These are phyloP conservation scores for Hirschfeldia incana DNA, from an alignment of 345 rosid genomes.

Conservation along the genomic window DNA sequence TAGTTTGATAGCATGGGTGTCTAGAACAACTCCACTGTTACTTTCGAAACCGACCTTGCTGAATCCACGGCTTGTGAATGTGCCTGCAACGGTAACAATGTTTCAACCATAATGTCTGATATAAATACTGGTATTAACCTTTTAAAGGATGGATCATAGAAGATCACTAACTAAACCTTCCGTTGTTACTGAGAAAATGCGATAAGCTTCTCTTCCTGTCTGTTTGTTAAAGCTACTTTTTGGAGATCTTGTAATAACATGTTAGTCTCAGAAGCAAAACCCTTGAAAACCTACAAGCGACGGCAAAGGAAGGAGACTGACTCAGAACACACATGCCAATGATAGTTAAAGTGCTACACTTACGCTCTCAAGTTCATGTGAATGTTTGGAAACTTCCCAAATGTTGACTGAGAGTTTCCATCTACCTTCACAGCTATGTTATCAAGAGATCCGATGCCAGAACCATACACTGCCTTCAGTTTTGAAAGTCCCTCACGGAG, in stretches of 20 bases:
- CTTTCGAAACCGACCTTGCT: constrained; percentile 79
- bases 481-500: constrained; percentile 71
- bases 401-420: constrained; percentile 76
- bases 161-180: constrained; percentile 48
- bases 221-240: constrained; percentile 62
- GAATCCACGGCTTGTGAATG: constrained; percentile 83
- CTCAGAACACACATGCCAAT: constrained; percentile 15
- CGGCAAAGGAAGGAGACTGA: constrained; percentile 24
- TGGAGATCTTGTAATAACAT: constrained; percentile 76
- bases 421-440: constrained; percentile 78
- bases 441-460: constrained; percentile 79
- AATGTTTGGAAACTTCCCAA: constrained; percentile 81
- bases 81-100: constrained; percentile 54
- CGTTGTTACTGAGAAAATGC: constrained; percentile 79
- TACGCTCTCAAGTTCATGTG: constrained; percentile 79
- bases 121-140: not conserved
- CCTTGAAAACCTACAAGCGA: constrained; percentile 73
- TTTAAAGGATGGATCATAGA: not conserved
- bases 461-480: constrained; percentile 65
- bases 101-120: not conserved
- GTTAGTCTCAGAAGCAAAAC: constrained; percentile 90
- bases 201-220: constrained; percentile 68
- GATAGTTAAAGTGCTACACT: constrained; percentile 31
- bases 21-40: constrained; percentile 77
- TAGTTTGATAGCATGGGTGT: constrained; percentile 68